A percentile compares a stretch with the other conserved stretches of the same genome.
phyloP scores from a whole-genome alignment of 2,329 filamentous ascomycete genomes.

The Cercospora sp. region DNA sequence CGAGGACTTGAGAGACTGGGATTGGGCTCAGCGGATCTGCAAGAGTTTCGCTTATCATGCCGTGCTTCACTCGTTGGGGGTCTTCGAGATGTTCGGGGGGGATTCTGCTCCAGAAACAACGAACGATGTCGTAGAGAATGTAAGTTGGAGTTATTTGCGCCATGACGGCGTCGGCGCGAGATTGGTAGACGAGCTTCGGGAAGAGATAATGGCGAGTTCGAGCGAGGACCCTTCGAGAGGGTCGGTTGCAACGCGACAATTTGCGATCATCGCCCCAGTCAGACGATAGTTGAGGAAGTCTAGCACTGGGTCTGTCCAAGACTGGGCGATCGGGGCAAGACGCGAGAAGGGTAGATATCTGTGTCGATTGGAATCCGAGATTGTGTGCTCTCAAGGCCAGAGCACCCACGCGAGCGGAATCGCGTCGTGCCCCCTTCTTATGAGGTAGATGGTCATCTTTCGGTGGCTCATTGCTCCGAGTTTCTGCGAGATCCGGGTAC shows the following conservation, averaged over 20 bases:
- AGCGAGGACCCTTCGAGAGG: too few species aligned
- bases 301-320: neutral
- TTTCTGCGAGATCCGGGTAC: too few species aligned
- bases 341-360: neutral
- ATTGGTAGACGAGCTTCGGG: neutral
- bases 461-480: too few species aligned
- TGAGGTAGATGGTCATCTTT: neutral
- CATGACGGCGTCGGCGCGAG: neutral
- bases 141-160: neutral
- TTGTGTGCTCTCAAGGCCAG: neutral
- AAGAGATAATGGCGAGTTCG: too few species aligned
- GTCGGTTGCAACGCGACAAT: neutral
- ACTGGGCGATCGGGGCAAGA: neutral
- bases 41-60: neutral
- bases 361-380: neutral
- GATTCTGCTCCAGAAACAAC: neutral
- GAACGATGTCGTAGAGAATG: neutral
- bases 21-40: neutral
- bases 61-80: neutral
- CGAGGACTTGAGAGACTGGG: neutral
- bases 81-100: neutral
- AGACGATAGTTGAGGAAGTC: neutral
- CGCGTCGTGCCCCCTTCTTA: neutral
- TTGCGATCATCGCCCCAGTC: neutral
- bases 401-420: neutral